These are phyloP conservation scores for Hanseniaspora lachancei DNA, from an alignment of 805 yeast species.

Conservation along the genomic window DNA sequence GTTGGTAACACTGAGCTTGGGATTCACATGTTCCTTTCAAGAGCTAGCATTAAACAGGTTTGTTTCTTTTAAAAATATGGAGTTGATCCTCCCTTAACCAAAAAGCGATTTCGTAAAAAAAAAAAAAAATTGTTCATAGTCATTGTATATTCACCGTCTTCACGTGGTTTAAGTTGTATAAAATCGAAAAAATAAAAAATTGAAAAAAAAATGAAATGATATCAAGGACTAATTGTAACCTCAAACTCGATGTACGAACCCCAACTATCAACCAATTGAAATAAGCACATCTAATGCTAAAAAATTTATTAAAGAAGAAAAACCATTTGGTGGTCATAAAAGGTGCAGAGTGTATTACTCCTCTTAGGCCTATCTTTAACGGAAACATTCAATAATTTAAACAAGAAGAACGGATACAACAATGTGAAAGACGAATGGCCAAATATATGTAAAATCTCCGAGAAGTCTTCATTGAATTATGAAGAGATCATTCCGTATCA, in stretches of 20 bases:
- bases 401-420: neutral
- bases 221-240: no score
- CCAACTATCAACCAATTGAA: no score
- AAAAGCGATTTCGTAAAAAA: no score
- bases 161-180: no score
- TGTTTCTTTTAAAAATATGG: no score
- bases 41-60: neutral
- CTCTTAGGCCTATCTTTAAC: constrained; percentile 9
- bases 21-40: neutral
- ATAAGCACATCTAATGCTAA: neutral
- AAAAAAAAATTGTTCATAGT: no score
- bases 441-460: neutral
- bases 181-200: no score
- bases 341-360: constrained; percentile 8
- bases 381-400: neutral
- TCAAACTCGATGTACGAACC: no score
- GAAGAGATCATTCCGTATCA: constrained; percentile 5
- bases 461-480: neutral
- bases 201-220: no score
- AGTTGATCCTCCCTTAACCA: no score
- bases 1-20: neutral
- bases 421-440: neutral
- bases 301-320: neutral
- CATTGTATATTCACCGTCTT: no score
- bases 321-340: neutral